Evolutionary conservation across 768 basidiomycete species (phyloP).

Genomic region (button mushroom (Agaricus bisporus)): DNA sequence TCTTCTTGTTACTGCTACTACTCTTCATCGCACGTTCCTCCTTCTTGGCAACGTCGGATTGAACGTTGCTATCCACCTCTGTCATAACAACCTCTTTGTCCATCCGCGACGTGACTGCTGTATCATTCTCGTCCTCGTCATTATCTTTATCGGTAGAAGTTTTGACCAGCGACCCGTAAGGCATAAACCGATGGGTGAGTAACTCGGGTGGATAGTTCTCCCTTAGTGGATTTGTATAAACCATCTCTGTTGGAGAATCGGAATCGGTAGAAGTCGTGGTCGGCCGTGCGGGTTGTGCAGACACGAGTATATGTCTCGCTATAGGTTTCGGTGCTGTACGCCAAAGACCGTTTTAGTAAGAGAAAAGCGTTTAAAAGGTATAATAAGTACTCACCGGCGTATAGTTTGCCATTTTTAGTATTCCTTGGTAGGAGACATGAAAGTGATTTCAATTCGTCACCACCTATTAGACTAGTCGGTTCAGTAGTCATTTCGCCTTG

Average conservation of each 20-base stretch:
- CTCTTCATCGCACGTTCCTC: background rate
- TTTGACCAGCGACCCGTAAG: conserved; percentile 44
- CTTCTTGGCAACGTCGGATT: background rate
- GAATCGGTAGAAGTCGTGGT: conserved; percentile 20
- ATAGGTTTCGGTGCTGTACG: conserved; percentile 52
- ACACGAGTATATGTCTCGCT: conserved; percentile 50
- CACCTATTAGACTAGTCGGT: conserved; percentile 28
- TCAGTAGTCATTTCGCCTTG: background rate
- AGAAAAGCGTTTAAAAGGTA: background rate
- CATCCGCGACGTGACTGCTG: background rate
- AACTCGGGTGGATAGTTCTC: conserved; percentile 52
- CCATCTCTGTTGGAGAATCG: conserved; percentile 11
- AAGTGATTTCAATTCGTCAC: conserved; percentile 57
- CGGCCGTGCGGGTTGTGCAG: conserved; percentile 40
- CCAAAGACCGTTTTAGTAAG: background rate
- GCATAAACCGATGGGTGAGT: conserved; percentile 59
- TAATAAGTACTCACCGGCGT: conserved; percentile 35
- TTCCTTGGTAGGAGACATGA: conserved; percentile 62
- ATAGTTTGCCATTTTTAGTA: conserved; percentile 53
- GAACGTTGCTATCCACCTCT: conserved; percentile 3
- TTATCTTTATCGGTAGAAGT: conserved; percentile 13
- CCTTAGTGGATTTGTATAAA: conserved; percentile 48
- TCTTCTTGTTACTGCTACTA: conserved; percentile 7
- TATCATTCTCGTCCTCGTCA: conserved; percentile 16
- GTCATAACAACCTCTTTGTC: conserved; percentile 15